Base-by-base conservation (phyloP, 129 eudicot species). In the Lonicera japonica region DNA sequence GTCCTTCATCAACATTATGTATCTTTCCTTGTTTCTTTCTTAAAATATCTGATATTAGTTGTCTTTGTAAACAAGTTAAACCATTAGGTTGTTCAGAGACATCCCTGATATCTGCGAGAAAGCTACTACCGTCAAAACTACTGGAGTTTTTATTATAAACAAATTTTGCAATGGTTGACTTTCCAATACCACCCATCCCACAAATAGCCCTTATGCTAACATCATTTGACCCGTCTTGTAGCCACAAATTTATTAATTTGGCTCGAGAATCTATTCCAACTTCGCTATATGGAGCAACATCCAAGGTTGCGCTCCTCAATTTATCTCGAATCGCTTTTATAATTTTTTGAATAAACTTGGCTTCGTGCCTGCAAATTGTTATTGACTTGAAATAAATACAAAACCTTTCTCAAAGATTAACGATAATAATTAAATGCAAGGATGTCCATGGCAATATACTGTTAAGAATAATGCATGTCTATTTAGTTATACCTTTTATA, bases 121-220 rank as follows among this genome's bases (percentile, higher is more conserved):
- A 76, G 56, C 80, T 46, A 20, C 68, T 75, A 18, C 43, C 50
- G 19, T 65, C 72, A 70, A 75, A 75, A 53, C 60, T 59, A 23
- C 11, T 34, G 15, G 7, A 24, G 76, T 70, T 75, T 15, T 53
- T 21, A 41, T 75, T 73, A n/a, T 21, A 61, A 1, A 63, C 57
- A 36, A 66, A 67, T 36, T 51, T 54, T 36, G 78, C 71, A 24
- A 64, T 68, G 29, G 80, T 75, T 22, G 80, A 69, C 72, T 75
- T 75, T 39, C 80, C 80, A 29, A 68, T 70, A 29, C 80, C 80
- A 23, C 76, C 76, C 46, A 54, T 61, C 24, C 76, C 80, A 61
- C 66, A 79, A 22, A 79, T 64, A 15, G 67, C 73, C 41, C 51
- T 59, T 41, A 69, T 47, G 24, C 65, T 67, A 48, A 20, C 60